Base-by-base conservation (phyloP, 1,139 yeast genomes). In the Pichia sp. region DNA sequence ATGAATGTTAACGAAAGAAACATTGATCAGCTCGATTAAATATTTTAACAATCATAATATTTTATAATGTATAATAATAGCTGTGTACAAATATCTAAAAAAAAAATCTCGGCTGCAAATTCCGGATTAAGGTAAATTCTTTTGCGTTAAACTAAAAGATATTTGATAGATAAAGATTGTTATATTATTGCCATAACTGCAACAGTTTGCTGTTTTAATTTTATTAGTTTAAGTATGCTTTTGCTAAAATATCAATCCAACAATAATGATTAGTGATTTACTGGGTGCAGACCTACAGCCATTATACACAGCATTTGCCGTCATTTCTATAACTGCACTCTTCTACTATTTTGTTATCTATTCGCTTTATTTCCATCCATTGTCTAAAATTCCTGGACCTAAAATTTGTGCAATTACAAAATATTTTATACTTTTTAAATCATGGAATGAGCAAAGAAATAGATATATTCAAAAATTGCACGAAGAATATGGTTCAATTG, bases 341-440 rank as follows among this genome's bases (percentile, higher is more conserved):
- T 22, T 49, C 9, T 72, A 72, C 58, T 55, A 62, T 36, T 61
- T 70, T 34, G 42, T 73, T 3, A 42, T 78, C 1, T 68, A 71
- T 47, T 82, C 83, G 5, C 64, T 78, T 29, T 64, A 59, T 42
- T 49, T 76, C 6, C 77, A 78, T 40, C 82, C 85, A 15, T 60
- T 82, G 11, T 64, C 75, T 40, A 51, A 62, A 20, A 61, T 82
- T 4, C 89, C 89, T 0, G 89, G 89, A 0, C 89, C 89, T 0
- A 69, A 68, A 46, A 56, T 74, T 15, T 72, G 80, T 53, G 70
- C 82, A 27, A 52, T 77, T 22, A 66, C 82, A 1, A 62, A 63
- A 27, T 62, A 73, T 30, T 77, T 76, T 56, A 71, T 77, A 15
- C 68, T 79, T 32, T 74, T 77, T 53, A 70, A 69, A 44, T 80